Conservation (phyloP, 768 basidiomycete genomes). For the Rhodotorula toruloides region DNA sequence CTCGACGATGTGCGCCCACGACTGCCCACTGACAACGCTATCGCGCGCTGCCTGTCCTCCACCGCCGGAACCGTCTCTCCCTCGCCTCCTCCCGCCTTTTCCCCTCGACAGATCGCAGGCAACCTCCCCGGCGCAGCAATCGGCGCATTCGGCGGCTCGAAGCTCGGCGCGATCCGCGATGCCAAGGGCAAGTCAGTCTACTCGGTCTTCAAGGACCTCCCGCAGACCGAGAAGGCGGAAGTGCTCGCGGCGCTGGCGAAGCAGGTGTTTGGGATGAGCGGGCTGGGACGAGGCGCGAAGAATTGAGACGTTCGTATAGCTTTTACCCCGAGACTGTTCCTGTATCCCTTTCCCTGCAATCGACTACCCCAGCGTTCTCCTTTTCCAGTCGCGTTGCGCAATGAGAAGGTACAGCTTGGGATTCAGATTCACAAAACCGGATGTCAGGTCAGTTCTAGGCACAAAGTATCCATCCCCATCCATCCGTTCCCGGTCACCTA, state of each 20-base stretch:
- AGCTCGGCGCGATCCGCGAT: conserved; percentile 34
- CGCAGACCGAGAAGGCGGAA: conserved; percentile 28
- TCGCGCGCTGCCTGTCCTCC: neutral
- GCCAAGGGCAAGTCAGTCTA: conserved; percentile 36
- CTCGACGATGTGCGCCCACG: neutral
- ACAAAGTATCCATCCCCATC: too few relatives aligned
- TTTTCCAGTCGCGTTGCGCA: too few relatives aligned
- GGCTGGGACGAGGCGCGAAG: neutral
- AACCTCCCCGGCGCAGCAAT: conserved; percentile 37
- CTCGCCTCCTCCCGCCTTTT: neutral
- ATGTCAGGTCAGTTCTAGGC: too few relatives aligned
- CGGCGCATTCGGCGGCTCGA: conserved; percentile 28
- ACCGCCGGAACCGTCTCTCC: neutral
- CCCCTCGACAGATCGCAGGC: conserved; percentile 18
- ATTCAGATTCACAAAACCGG: too few relatives aligned
- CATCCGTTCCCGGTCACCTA: too few relatives aligned
- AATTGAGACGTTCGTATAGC: too few relatives aligned
- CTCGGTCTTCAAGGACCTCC: conserved; percentile 33
- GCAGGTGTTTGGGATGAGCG: conserved; percentile 28
- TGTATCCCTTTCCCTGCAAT: too few relatives aligned
- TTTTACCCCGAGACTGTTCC: too few relatives aligned
- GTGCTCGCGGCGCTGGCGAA: conserved; percentile 21
- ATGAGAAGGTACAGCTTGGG: too few relatives aligned
- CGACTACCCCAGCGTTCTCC: too few relatives aligned
- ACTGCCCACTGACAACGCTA: neutral